These are phyloP conservation scores for Trametes sp. DNA, from an alignment of 1,284 basidiomycete species.

Conservation along the genomic window DNA sequence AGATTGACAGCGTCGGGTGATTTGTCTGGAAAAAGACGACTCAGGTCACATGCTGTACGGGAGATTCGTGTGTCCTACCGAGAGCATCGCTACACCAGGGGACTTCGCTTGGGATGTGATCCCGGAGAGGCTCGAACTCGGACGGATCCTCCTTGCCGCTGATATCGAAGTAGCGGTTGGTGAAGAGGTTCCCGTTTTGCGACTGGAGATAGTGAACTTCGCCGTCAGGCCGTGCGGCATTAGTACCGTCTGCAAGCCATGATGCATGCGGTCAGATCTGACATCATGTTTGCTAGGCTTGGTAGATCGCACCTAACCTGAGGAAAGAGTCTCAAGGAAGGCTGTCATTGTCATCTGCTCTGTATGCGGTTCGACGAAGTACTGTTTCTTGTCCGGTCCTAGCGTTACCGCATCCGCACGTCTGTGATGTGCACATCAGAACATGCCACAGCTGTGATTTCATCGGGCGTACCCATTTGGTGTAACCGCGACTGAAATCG, in stretches of 20 bases:
- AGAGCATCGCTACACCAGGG: slow-evolving; percentile 80
- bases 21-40: slow-evolving; percentile 50
- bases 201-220: slow-evolving; percentile 85
- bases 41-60: no score
- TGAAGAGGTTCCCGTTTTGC: slow-evolving; percentile 89
- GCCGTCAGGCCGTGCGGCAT: neutral
- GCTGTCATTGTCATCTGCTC: slow-evolving; percentile 70
- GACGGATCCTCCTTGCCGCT: slow-evolving; percentile 47
- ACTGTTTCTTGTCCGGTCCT: slow-evolving; percentile 62
- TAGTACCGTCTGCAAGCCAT: neutral
- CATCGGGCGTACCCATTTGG: slow-evolving; percentile 73
- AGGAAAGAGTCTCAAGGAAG: slow-evolving; percentile 59
- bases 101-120: slow-evolving; percentile 72
- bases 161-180: slow-evolving; percentile 50
- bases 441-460: no score
- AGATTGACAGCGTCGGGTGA: slow-evolving; percentile 89
- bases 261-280: neutral
- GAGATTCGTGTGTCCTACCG: slow-evolving; percentile 51
- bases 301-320: slow-evolving; percentile 42
- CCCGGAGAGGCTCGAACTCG: slow-evolving; percentile 68
- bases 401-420: slow-evolving; percentile 80
- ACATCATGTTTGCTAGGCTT: neutral
- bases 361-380: slow-evolving; percentile 81
- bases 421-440: slow-evolving; percentile 46
- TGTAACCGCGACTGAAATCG: slow-evolving; percentile 81